Base-by-base conservation (phyloP, 2,329 filamentous ascomycete genomes). In the Lachnum nothofagi region DNA sequence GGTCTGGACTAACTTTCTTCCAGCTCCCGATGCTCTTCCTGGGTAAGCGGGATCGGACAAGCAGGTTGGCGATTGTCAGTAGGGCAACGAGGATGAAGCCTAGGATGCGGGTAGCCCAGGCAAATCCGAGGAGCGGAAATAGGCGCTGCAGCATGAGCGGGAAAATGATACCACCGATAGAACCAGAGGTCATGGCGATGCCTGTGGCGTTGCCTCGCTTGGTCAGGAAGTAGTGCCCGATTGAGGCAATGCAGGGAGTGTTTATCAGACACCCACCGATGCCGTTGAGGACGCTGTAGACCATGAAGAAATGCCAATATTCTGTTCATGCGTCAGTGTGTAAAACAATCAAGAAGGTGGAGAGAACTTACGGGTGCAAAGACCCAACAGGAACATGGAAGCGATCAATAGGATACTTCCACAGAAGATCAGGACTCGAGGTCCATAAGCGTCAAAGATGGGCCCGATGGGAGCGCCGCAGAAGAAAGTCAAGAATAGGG, bases 261-360 rank as follows among this genome's bases (percentile, higher is more conserved):
- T 85, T 84, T 46, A 86, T 76, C 39, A 86, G 68, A 19, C 76
- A 79, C 0, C 79, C 80, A 12, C 82, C 82, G 4, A 82, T 56
- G 9, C 83, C 83, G 42, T 79, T 79, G 1, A 86, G 65, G 1
- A 86, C 66, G 20, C 80, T 79, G 53, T 85, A 83, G 10, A 77
- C 75, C 42, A 87, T 64, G 65, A 87, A 77, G 65, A 86, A 86
- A 46, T 87, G 82, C 78, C 80, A 86, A 63, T 85, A 85, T 60
- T 77, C 63, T 70, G 51, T 38, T 47, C 43, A 3, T 40, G 19
- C 1, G 35, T 58, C 41, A 55, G 44, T 38, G 17, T 3, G 12
- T 12, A 9, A 9, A 22, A 25, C 10, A 14, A 12, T 19, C n/a
- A 20, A 12, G 31, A 23, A 8, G 9, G 31, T 19, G 5, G 49